Evolutionary conservation across 441 rosid genomes (phyloP), one percentile per base, ranked within the genome.

Genomic region (Erodium texanum): DNA sequence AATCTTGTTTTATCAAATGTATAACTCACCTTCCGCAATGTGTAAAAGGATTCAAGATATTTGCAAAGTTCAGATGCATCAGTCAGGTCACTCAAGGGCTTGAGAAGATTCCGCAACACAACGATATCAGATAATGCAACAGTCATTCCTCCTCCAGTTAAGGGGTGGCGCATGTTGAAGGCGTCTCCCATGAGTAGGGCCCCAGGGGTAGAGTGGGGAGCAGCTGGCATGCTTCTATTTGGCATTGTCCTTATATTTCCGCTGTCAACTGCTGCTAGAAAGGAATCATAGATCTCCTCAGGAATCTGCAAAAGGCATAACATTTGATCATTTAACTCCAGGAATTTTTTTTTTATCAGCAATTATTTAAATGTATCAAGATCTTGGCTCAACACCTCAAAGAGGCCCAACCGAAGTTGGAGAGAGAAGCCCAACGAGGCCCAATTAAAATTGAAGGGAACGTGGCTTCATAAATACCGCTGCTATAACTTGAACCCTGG

Each of bases 141-240:
- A 0, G 98, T 93, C 98, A 90, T 93, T 78, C 97, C 98, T 70
- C 98, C 98, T 38, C 98, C 97, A 0, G 98, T 93, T 68, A 90
- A 73, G 23, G 98, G 98, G 80, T 89, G 98, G 12, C 98, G 96
- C 98, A 93, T 93, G 86, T 93, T 93, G 69, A 93, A 89, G 67
- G 98, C 96, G 69, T 93, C 97, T 16, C 98, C 98, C 97, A 93
- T 82, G 63, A 90, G 68, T 65, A 89, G 79, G 29, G 97, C 97
- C 45, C 97, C 98, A 1, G 97, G 93, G 12, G 93, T 93, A 0
- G 94, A 94, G 68, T 82, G 69, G n/a, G 96, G 95, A 74, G 78
- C 74, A 58, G 98, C 98, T 0, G 97, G 96, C 97, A 93, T 90
- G 87, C 96, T 87, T 81, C 96, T 85, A 75, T 93, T 93, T 0